A percentile compares a stretch with the other conserved stretches of the same genome.
Conservation (phyloP, 2,329 filamentous ascomycete genomes). For the Dactylonectria macrodidyma region DNA sequence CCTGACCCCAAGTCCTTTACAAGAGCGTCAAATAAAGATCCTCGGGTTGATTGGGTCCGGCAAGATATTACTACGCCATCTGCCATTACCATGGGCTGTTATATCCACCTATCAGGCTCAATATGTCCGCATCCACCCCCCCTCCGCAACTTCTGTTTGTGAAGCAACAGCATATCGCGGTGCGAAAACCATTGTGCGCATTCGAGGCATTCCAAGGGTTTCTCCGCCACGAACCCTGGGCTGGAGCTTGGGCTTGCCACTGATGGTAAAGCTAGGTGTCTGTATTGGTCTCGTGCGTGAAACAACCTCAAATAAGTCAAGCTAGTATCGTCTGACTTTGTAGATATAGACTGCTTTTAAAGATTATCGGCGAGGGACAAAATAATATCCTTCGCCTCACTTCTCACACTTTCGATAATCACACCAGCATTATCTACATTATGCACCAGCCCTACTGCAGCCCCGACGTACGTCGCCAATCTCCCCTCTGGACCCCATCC, state of each 20-base stretch:
- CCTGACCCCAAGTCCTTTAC: too few relatives aligned
- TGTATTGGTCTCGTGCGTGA: not conserved
- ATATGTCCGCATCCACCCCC: too few relatives aligned
- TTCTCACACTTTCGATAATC: constrained; percentile 55
- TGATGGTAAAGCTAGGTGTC: not conserved
- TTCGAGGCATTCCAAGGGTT: too few relatives aligned
- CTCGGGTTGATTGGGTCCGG: too few relatives aligned
- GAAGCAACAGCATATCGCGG: too few relatives aligned
- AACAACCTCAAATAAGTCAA: not conserved
- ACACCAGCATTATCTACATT: constrained; percentile 55
- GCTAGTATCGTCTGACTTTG: not conserved
- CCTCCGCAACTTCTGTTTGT: too few relatives aligned
- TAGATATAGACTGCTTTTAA: not conserved
- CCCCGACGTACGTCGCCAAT: constrained; percentile 66
- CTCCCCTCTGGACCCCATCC: constrained; percentile 65
- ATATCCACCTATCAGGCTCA: too few relatives aligned
- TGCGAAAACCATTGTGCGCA: too few relatives aligned
- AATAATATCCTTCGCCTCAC: constrained; percentile 43
- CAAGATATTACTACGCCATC: too few relatives aligned
- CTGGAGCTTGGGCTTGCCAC: not conserved
- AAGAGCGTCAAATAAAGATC: too few relatives aligned
- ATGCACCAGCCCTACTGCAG: constrained; percentile 61
- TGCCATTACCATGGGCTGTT: too few relatives aligned
- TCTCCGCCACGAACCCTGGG: too few relatives aligned
- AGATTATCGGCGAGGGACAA: not conserved